These are phyloP conservation scores for Coemansia sp. DNA, from an alignment of 192 early-diverging fungal genomes.

Conservation along the genomic window DNA sequence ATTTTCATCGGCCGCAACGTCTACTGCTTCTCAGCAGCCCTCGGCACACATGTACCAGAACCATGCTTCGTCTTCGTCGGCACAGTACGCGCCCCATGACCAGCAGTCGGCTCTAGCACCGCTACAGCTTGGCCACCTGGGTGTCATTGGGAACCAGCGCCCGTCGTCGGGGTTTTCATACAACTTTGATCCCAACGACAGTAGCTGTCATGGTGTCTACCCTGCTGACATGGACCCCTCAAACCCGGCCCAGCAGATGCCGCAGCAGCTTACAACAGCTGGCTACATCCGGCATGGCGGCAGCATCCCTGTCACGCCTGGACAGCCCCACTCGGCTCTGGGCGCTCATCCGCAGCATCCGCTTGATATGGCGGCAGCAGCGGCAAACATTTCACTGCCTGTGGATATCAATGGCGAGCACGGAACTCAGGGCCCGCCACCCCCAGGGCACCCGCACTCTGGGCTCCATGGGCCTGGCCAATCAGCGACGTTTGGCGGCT, in stretches of 20 bases:
- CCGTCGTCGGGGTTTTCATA: constrained; percentile 34
- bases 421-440: constrained; percentile 15
- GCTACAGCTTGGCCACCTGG: constrained; percentile 39
- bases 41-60: constrained; percentile 36
- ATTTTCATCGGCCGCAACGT: constrained; percentile 22
- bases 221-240: constrained; percentile 39
- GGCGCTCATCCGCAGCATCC: constrained; percentile 30
- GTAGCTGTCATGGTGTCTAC: constrained; percentile 45
- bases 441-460: constrained; percentile 13
- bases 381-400: constrained; percentile 37
- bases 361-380: constrained; percentile 32
- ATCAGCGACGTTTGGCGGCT: constrained; percentile 45
- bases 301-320: constrained; percentile 32
- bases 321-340: constrained; percentile 15
- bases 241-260: constrained; percentile 21
- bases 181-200: constrained; percentile 50
- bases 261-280: constrained; percentile 34
- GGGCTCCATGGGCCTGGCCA: constrained; percentile 28
- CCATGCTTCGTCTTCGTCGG: constrained; percentile 22
- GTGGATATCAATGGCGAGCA: constrained; percentile 43
- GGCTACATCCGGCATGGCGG: constrained; percentile 44
- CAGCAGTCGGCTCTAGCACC: constrained; percentile 43
- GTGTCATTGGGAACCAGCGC: constrained; percentile 49
- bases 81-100: constrained; percentile 54
- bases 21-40: constrained; percentile 25